phyloP scores from a whole-genome alignment of 1,284 basidiomycete genomes.

The Tylopilus sp. region DNA sequence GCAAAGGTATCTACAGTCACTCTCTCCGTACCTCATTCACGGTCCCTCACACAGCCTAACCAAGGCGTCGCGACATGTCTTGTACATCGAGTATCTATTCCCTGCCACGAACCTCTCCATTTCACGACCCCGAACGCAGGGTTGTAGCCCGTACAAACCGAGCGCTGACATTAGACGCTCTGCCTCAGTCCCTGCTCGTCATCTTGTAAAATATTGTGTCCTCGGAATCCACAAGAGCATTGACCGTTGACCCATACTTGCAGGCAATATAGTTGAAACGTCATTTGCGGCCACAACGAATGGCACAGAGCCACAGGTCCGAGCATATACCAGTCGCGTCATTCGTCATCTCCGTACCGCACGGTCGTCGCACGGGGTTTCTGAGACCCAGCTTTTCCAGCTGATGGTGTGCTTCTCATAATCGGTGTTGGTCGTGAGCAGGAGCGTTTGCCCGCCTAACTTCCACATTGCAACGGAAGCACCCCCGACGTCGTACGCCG shows the following conservation, averaged over 20 bases:
- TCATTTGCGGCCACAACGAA: not conserved
- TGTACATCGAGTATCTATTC: conserved; percentile 72
- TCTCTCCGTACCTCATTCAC: conserved; percentile 29
- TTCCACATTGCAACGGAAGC: conserved; percentile 42
- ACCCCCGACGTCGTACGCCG: conserved; percentile 29
- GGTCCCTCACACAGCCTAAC: conserved; percentile 16
- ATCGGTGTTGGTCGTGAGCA: conserved; percentile 42
- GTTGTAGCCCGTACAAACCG: too few relatives aligned
- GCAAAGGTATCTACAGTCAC: conserved; percentile 22
- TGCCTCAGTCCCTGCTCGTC: too few relatives aligned
- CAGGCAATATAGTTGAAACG: too few relatives aligned
- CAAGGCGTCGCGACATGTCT: conserved; percentile 44
- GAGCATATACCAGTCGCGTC: conserved; percentile 19
- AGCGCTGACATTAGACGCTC: too few relatives aligned
- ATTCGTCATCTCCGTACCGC: not conserved
- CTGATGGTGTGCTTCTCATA: conserved; percentile 29
- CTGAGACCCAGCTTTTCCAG: conserved; percentile 19
- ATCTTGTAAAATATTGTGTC: too few relatives aligned
- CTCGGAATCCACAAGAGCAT: too few relatives aligned
- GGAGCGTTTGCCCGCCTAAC: conserved; percentile 30
- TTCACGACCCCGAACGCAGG: conserved; percentile 59
- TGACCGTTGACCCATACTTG: too few relatives aligned
- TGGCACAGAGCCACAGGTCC: conserved; percentile 5
- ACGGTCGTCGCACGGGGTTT: not conserved
- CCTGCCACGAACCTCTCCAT: conserved; percentile 50